Evolutionary conservation across 495 filamentous ascomycete genomes (phyloP).

Genomic region (Penicilliopsis zonata): DNA sequence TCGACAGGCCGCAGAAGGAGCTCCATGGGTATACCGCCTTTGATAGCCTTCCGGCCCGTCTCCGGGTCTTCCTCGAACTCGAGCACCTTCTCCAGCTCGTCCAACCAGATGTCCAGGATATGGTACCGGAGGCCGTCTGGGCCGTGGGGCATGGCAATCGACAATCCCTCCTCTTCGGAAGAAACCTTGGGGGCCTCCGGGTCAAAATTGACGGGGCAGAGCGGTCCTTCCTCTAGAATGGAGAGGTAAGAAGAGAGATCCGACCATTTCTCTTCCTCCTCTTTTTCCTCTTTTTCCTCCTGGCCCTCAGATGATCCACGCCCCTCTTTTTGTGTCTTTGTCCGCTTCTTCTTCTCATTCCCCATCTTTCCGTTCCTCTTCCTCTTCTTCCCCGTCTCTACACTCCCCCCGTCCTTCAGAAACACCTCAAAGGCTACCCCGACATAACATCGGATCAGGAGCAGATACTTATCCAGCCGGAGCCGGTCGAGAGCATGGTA

Average conservation of each 20-base stretch:
- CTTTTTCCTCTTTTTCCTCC: conserved; percentile 3
- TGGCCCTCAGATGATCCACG: too few species aligned
- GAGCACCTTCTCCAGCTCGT: conserved; percentile 64
- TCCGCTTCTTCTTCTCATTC: conserved; percentile 15
- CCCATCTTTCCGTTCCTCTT: conserved; percentile 22
- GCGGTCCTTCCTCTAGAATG: conserved; percentile 30
- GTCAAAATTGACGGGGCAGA: conserved; percentile 33
- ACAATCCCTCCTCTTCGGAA: conserved; percentile 16
- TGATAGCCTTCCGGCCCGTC: conserved; percentile 16
- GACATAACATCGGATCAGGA: conserved; percentile 69
- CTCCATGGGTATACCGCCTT: conserved; percentile 33
- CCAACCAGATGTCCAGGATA: conserved; percentile 81
- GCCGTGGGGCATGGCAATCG: conserved; percentile 33
- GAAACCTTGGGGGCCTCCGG: conserved; percentile 8
- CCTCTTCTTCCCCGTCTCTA: conserved; percentile 18
- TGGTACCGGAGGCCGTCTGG: conserved; percentile 81
- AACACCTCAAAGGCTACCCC: conserved; percentile 47
- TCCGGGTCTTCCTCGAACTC: conserved; percentile 34
- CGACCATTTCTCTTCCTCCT: conserved; percentile 24
- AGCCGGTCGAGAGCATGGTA: conserved; percentile 75
- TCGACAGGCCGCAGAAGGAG: conserved; percentile 47
- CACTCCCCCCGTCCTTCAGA: conserved; percentile 15
- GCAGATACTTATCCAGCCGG: conserved; percentile 87
- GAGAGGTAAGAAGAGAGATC: conserved; percentile 28
- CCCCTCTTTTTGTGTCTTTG: conserved; percentile 8